phyloP scores from a whole-genome alignment of 306 rosid genomes.

The Elaeagnus macrophylla region DNA sequence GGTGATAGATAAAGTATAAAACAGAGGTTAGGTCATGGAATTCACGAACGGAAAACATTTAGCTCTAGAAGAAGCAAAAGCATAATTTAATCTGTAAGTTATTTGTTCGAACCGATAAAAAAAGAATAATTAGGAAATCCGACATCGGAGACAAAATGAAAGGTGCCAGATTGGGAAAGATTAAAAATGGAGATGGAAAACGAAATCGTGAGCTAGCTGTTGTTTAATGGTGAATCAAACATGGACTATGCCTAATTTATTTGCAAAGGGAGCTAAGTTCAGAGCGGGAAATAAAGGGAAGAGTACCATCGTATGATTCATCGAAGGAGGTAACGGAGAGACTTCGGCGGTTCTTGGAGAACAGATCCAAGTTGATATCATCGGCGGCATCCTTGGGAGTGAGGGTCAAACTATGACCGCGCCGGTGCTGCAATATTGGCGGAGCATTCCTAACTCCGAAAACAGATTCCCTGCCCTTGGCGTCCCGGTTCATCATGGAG shows the following conservation, averaged over 20 bases:
- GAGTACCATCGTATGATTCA: constrained; percentile 79
- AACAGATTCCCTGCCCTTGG: constrained; percentile 47
- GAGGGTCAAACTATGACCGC: constrained; percentile 43
- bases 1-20: not conserved
- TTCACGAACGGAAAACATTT: too few relatives aligned
- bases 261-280: constrained; percentile 5
- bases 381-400: constrained; percentile 31
- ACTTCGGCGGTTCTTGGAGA: constrained; percentile 66
- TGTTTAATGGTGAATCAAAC: not conserved
- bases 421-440: constrained; percentile 45
- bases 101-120: too few relatives aligned
- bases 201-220: not conserved
- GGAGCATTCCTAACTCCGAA: constrained; percentile 34
- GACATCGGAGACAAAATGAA: too few relatives aligned
- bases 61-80: not conserved
- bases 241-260: too few relatives aligned
- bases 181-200: too few relatives aligned
- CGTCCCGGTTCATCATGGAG: constrained; percentile 41
- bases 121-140: too few relatives aligned
- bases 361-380: constrained; percentile 70
- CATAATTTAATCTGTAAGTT: too few relatives aligned
- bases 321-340: constrained; percentile 70
- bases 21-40: not conserved
- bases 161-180: too few relatives aligned
- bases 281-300: not conserved